phyloP scores from a whole-genome alignment of 306 rosid species.

The Aeschynomene evenia region DNA sequence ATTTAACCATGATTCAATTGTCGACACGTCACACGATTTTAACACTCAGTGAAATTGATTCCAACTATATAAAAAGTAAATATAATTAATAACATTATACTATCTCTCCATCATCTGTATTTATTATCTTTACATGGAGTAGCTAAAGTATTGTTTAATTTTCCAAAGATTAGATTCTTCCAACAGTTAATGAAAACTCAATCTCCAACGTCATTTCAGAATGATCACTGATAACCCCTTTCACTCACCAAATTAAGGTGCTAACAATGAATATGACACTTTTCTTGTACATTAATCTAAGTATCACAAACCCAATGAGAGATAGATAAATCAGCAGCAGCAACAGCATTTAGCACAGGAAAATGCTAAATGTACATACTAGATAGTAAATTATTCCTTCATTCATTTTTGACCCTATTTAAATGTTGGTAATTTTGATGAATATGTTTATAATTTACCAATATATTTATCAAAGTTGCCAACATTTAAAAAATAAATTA shows the following conservation, averaged over 20 bases:
- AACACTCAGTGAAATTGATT: slow-evolving; percentile 23
- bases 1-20: slow-evolving; percentile 13
- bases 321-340: neutral
- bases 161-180: slow-evolving; percentile 35
- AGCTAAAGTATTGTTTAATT: neutral
- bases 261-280: slow-evolving; percentile 35
- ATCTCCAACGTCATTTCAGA: slow-evolving; percentile 35
- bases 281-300: slow-evolving; percentile 15
- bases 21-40: slow-evolving; percentile 11
- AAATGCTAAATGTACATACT: no score
- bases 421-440: no score
- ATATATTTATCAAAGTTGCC: no score
- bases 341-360: no score
- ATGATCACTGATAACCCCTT: slow-evolving; percentile 32
- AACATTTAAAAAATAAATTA: no score
- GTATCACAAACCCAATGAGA: neutral
- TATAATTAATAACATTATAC: slow-evolving; percentile 12
- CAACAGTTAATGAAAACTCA: slow-evolving; percentile 32
- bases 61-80: slow-evolving; percentile 3
- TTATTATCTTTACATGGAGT: slow-evolving; percentile 2
- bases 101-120: slow-evolving; percentile 23
- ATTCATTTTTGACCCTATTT: no score
- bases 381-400: no score
- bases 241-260: slow-evolving; percentile 28
- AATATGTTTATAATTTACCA: no score